These are phyloP conservation scores for Candida montana DNA, from an alignment of 805 yeast species.

Conservation along the genomic window DNA sequence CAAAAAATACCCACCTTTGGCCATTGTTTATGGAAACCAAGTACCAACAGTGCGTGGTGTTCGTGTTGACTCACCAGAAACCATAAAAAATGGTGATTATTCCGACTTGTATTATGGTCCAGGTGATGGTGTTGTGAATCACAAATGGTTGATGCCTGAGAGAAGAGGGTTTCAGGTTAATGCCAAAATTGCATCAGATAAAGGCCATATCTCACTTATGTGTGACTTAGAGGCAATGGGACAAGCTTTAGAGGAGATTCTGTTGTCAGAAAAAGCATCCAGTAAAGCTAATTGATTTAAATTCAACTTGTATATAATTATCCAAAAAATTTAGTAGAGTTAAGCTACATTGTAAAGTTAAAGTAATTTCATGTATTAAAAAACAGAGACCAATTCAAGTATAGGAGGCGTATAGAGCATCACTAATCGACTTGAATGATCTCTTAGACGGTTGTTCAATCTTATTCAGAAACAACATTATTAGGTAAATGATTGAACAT, in stretches of 20 bases:
- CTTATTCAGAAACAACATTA: no score
- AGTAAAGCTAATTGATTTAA: no score
- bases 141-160: conserved; percentile 78
- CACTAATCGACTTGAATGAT: no score
- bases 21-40: conserved; percentile 71
- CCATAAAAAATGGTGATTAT: conserved; percentile 65
- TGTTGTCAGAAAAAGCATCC: conserved; percentile 46
- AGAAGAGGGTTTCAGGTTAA: conserved; percentile 65
- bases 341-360: no score
- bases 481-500: no score
- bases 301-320: no score
- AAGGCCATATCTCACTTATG: conserved; percentile 79
- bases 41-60: conserved; percentile 87
- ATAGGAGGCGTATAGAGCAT: no score
- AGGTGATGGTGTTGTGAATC: conserved; percentile 92
- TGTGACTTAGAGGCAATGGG: conserved; percentile 71
- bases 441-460: no score
- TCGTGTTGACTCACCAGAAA: conserved; percentile 54
- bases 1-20: conserved; percentile 75
- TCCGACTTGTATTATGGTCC: conserved; percentile 77
- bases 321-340: no score
- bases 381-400: no score
- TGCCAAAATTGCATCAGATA: conserved; percentile 55
- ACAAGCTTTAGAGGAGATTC: conserved; percentile 58
- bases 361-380: no score